Percentiles rank a stretch among this genome's conserved stretches.
Conservation (phyloP, 208 protist species). For the Trypanosoma theileri region DNA sequence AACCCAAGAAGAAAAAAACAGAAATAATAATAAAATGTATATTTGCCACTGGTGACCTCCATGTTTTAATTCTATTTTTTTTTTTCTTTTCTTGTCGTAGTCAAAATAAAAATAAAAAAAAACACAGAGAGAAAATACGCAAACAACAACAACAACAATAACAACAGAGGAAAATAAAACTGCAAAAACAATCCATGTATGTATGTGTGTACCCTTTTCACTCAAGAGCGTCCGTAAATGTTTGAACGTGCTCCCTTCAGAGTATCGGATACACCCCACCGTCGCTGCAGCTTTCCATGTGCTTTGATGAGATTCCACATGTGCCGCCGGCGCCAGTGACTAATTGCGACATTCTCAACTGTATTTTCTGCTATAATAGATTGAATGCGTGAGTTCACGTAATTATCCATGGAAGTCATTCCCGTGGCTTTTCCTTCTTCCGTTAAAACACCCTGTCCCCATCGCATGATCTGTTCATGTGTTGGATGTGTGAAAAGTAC, state of each 20-base stretch:
- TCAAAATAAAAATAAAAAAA: background rate
- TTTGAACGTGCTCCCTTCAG: conserved; percentile 65
- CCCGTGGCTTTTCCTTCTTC: conserved; percentile 62
- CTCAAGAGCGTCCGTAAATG: conserved; percentile 40
- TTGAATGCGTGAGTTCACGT: conserved; percentile 83
- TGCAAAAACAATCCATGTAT: no score
- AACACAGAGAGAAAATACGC: conserved; percentile 1
- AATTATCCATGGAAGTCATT: conserved; percentile 76
- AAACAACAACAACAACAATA: background rate
- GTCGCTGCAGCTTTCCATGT: conserved; percentile 77
- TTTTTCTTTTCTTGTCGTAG: background rate
- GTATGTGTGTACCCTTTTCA: background rate
- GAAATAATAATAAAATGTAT: background rate
- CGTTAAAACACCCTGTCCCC: conserved; percentile 65
- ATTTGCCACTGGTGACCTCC: no score
- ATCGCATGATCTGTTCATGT: conserved; percentile 80
- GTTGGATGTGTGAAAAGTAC: conserved; percentile 82
- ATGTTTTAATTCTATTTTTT: background rate
- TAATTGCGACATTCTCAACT: conserved; percentile 79
- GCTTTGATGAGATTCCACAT: conserved; percentile 88
- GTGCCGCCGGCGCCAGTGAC: conserved; percentile 77
- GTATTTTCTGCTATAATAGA: conserved; percentile 90
- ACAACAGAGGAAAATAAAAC: background rate
- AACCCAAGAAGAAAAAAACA: background rate
- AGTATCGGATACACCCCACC: conserved; percentile 74